These are phyloP conservation scores for Tulasnella sp. DNA, from an alignment of 768 basidiomycete species.

Conservation along the genomic window DNA sequence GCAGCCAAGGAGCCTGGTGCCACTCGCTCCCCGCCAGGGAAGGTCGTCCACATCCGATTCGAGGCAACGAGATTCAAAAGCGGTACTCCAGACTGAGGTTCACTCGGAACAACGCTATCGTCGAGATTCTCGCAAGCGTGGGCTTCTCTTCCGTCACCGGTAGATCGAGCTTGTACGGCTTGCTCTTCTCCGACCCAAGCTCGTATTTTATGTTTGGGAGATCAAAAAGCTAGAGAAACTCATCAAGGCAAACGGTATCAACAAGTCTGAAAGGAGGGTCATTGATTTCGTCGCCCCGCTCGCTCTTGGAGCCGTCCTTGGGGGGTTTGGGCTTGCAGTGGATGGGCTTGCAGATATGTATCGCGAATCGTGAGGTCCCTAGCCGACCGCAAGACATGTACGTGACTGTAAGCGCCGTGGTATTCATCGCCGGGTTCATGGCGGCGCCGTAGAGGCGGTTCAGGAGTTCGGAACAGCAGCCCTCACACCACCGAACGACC, in stretches of 20 bases:
- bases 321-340: neutral
- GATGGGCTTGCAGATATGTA: neutral
- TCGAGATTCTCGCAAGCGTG: neutral
- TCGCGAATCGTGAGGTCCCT: neutral
- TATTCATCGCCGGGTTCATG: neutral
- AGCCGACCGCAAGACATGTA: neutral
- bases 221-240: neutral
- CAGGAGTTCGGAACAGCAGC: no score
- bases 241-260: neutral
- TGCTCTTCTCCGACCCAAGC: neutral
- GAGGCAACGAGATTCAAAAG: neutral
- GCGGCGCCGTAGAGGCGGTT: no score
- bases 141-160: neutral
- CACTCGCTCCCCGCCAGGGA: neutral
- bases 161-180: neutral
- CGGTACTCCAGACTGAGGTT: neutral
- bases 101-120: neutral
- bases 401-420: neutral
- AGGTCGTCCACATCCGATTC: neutral
- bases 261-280: neutral
- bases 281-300: neutral
- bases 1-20: neutral
- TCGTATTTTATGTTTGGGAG: neutral
- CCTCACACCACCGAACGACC: no score
- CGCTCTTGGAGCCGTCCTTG: neutral